Base-by-base conservation (phyloP, 108 stramenopile genomes). In the Nitzschia palea region DNA sequence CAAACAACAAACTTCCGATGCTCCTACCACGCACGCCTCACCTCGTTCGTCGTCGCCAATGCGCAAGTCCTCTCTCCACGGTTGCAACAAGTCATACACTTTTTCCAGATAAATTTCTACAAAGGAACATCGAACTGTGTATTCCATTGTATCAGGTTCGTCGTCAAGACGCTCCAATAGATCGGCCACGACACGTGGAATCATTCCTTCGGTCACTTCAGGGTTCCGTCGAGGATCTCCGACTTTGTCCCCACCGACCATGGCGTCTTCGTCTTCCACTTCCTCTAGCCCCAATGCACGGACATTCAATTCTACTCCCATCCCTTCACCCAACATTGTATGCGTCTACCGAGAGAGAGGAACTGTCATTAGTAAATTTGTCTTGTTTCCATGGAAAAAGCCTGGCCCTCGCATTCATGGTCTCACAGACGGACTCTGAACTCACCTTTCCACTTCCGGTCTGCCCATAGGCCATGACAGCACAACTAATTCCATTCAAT, bases 41-140 rank as follows among this genome's bases (percentile, higher is more conserved):
- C 67, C 67, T 14, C 37, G 44, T 3, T 56, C 55, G 30, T 54
- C 55, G 18, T 33, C 26, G 26, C 37, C 44, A 34, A 68, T 54
- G 10, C 52, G 43, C 2, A 68, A 17, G 8, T 31, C 56, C 28
- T 68, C 52, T 25, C 56, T 56, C 56, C 44, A 68, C 25, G 86
- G 87, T 62, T 78, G 77, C 44, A 99, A 76, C 62, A 99, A 75
- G 79, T 99, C 98, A 22, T 76, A 62, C 6, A 98, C 79, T 48
- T 87, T 77, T 74, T 99, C 98, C 23, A 97, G 74, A 80, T 98
- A 97, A 45, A 99, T 93, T 76, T 99, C 98, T 14, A 98, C 86
- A 71, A 82, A 97, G 18, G 94, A 95, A 52, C 90, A 89, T 14
- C 90, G 80, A 14, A 96, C 56, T 23, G 87, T 74, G 51, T 84